Base-by-base conservation (phyloP, 371 early-diverging fungal genomes). In the Chytridium lagenaria region DNA sequence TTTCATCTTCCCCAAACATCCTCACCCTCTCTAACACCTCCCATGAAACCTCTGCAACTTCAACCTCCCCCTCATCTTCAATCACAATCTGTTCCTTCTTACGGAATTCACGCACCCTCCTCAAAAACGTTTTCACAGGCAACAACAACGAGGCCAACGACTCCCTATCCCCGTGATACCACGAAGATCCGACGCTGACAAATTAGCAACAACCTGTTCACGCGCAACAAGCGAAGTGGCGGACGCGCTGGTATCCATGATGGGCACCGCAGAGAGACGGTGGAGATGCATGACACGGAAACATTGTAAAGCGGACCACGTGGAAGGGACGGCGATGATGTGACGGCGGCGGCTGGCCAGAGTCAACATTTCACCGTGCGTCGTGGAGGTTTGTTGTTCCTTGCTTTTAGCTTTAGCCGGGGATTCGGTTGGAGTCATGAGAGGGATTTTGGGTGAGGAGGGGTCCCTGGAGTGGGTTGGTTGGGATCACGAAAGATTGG, bases 111-210 rank as follows among this genome's bases (percentile, higher is more conserved):
- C 71, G 15, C 50, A 38, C 10, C 30, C 75, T 71, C 69, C 82
- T 80, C 70, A 85, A 52, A 64, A 77, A 85, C 31, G 77, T 78
- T 55, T 73, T 79, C 2, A 83, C 81, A 10, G 79, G 79, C 51
- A 68, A 65, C 23, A 77, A 50, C 26, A 85, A 72, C 19, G 39
- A 31, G 1, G 55, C 80, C 26, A 82, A 70, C 26, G 76, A 69
- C 44, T 67, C 72, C 37, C 61, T 23, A 26, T 67, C 68, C n/a
- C 63, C 50, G 75, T 81, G 23, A 85, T 37, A n/a, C 83, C 81
- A 34, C 83, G 76, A 23, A 85, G 71, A 67, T 85, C 85, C 10
- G 79, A 77, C n/a, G 79, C 83, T 16, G 80, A 79, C 12, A 85
- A 64, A 61, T 77, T 81, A n/a, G 85, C 85, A 2, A 78, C 78